Evolutionary conservation across 495 filamentous ascomycete species (phyloP).

Genomic region (Podospora didyma): DNA sequence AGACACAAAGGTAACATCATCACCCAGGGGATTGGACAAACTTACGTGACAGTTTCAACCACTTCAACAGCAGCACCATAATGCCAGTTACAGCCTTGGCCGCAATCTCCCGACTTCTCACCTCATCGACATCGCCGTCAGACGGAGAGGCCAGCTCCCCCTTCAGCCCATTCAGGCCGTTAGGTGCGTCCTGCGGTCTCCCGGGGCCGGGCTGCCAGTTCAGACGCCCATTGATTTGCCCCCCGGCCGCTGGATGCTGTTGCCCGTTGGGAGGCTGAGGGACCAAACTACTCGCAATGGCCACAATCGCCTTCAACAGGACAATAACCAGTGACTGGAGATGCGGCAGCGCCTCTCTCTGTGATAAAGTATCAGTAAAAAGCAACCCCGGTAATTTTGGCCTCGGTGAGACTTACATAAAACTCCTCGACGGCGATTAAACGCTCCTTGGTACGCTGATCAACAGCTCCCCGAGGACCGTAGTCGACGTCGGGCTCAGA

Average conservation of each 20-base stretch:
- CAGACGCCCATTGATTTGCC: slow-evolving; percentile 26
- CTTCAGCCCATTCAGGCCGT: slow-evolving; percentile 29
- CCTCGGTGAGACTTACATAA: slow-evolving; percentile 59
- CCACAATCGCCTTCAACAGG: slow-evolving; percentile 77
- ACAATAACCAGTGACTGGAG: slow-evolving; percentile 94
- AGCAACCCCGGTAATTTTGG: background rate
- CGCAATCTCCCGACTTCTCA: slow-evolving; percentile 77
- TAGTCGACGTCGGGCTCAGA: slow-evolving; percentile 38
- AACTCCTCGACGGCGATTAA: slow-evolving; percentile 74
- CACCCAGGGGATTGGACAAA: slow-evolving; percentile 6
- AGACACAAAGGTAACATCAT: background rate
- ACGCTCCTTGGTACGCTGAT: slow-evolving; percentile 56
- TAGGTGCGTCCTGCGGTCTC: slow-evolving; percentile 22
- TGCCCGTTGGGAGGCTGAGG: slow-evolving; percentile 32
- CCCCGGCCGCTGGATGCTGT: slow-evolving; percentile 20
- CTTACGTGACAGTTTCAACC: slow-evolving; percentile 94
- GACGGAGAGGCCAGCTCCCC: slow-evolving; percentile 39
- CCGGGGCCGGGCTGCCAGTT: slow-evolving; percentile 17
- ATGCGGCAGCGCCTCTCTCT: slow-evolving; percentile 74
- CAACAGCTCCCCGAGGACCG: slow-evolving; percentile 44
- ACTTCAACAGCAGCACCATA: slow-evolving; percentile 82
- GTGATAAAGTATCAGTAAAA: background rate
- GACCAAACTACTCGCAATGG: slow-evolving; percentile 66
- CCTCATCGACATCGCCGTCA: slow-evolving; percentile 72
- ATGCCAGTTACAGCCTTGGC: slow-evolving; percentile 87